A percentile compares a stretch with the other conserved stretches of the same genome.
Evolutionary conservation across 768 basidiomycete genomes (phyloP).

Genomic region (Suillus bovinus): DNA sequence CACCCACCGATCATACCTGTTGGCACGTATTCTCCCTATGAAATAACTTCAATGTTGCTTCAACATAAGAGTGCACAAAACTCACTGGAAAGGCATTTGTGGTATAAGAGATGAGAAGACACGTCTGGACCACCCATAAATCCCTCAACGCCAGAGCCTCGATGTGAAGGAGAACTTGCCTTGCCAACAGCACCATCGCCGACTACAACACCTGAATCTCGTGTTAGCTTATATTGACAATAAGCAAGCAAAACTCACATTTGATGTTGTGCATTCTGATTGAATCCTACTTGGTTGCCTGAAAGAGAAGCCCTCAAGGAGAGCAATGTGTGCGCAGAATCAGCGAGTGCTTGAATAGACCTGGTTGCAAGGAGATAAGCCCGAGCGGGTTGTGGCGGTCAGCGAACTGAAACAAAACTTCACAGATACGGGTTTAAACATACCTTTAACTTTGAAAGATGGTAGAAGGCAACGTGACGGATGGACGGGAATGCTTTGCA

Average conservation of each 20-base stretch:
- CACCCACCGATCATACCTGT: slow-evolving; percentile 57
- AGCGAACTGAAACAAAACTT: slow-evolving; percentile 3
- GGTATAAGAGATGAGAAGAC: slow-evolving; percentile 98
- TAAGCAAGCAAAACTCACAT: slow-evolving; percentile 51
- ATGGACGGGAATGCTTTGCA: slow-evolving; percentile 7
- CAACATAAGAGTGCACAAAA: slow-evolving; percentile 19
- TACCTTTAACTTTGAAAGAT: neutral
- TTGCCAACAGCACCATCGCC: slow-evolving; percentile 99
- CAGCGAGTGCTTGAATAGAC: slow-evolving; percentile 18
- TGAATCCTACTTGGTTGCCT: slow-evolving; percentile 9
- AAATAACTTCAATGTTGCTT: slow-evolving; percentile 16
- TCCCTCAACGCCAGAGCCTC: slow-evolving; percentile 5
- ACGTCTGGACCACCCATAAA: slow-evolving; percentile 64
- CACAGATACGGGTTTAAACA: neutral
- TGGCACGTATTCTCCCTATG: slow-evolving; percentile 93
- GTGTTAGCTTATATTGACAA: slow-evolving; percentile 31
- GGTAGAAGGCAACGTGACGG: neutral
- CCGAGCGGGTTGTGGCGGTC: neutral
- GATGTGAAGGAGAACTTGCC: slow-evolving; percentile 46
- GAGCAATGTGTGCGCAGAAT: slow-evolving; percentile 11
- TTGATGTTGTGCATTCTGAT: slow-evolving; percentile 84
- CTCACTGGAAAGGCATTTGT: slow-evolving; percentile 95
- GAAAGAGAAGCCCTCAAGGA: slow-evolving; percentile 7
- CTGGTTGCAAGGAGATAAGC: slow-evolving; percentile 13
- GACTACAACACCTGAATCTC: slow-evolving; percentile 84